Conservation (phyloP, 495 filamentous ascomycete species). For the Xylaria castorea region DNA sequence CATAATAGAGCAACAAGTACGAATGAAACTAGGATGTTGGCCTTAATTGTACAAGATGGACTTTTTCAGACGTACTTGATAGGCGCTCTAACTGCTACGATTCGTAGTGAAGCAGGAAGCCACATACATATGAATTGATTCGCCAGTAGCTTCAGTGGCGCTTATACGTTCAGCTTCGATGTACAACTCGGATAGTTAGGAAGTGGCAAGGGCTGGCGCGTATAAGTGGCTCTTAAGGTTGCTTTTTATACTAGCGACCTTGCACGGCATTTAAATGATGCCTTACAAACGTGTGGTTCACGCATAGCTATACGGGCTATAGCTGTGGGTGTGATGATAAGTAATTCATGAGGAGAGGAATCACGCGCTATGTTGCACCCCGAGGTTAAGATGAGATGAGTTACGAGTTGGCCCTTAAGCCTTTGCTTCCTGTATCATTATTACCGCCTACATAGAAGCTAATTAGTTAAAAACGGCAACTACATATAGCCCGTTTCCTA, state of each 20-base stretch:
- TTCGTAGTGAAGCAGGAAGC: neutral
- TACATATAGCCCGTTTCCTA: neutral
- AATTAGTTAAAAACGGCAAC: neutral
- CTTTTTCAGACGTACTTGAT: neutral
- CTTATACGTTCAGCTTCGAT: neutral
- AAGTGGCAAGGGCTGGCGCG: neutral
- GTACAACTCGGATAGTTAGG: neutral
- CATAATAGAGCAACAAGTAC: neutral
- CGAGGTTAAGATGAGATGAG: constrained; percentile 5
- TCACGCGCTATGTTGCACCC: neutral
- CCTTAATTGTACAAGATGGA: neutral
- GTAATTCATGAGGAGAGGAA: neutral
- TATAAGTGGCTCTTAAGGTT: neutral
- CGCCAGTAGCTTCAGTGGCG: neutral
- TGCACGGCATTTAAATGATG: neutral
- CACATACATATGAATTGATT: neutral
- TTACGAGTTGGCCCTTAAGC: neutral
- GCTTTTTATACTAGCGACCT: neutral
- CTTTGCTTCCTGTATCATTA: constrained; percentile 5
- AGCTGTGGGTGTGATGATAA: constrained; percentile 4
- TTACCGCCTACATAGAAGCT: constrained; percentile 8
- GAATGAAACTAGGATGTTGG: constrained; percentile 8
- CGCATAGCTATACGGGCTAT: neutral
- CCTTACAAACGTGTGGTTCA: neutral
- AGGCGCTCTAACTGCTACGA: constrained; percentile 3